These are phyloP conservation scores for Trichoderma gamsii DNA, from an alignment of 495 filamentous ascomycete species.

Conservation along the genomic window DNA sequence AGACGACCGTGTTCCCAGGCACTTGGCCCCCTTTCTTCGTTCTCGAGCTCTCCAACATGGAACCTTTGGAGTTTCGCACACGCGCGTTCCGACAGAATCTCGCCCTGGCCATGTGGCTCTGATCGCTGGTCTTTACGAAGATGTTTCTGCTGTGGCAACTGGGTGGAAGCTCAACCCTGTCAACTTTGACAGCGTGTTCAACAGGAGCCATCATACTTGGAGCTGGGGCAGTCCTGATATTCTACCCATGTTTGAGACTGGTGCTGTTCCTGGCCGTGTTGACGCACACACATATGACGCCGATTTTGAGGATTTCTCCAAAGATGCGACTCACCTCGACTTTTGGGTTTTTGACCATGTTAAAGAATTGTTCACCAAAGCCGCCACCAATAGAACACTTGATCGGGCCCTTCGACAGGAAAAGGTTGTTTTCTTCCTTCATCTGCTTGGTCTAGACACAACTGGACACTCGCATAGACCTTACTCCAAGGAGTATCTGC, in stretches of 20 bases:
- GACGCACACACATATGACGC: constrained; percentile 77
- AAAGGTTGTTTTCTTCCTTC: constrained; percentile 91
- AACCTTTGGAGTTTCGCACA: constrained; percentile 99
- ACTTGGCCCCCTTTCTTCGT: constrained; percentile 89
- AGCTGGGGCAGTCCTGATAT: constrained; percentile 99
- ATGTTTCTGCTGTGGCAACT: constrained; percentile 94
- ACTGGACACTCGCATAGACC: constrained; percentile 83
- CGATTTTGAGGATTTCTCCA: constrained; percentile 84
- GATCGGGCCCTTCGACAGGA: constrained; percentile 69
- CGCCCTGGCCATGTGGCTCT: constrained; percentile 95
- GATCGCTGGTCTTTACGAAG: constrained; percentile 96
- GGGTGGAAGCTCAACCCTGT: constrained; percentile 99
- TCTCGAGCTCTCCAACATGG: constrained; percentile 80
- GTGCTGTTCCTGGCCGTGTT: constrained; percentile 79
- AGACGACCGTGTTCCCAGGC: constrained; percentile 54
- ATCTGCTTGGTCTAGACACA: constrained; percentile 93
- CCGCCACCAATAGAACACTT: constrained; percentile 69
- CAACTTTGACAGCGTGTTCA: constrained; percentile 98
- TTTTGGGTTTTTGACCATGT: constrained; percentile 95
- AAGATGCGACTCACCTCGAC: constrained; percentile 74
- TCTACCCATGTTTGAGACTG: constrained; percentile 92
- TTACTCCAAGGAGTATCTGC: constrained; percentile 90
- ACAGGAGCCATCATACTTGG: constrained; percentile 93
- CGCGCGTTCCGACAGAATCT: constrained; percentile 94
- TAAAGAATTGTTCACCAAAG: constrained; percentile 75